phyloP scores from a whole-genome alignment of 2,329 filamentous ascomycete genomes.

The Biscogniauxia mediterranea region DNA sequence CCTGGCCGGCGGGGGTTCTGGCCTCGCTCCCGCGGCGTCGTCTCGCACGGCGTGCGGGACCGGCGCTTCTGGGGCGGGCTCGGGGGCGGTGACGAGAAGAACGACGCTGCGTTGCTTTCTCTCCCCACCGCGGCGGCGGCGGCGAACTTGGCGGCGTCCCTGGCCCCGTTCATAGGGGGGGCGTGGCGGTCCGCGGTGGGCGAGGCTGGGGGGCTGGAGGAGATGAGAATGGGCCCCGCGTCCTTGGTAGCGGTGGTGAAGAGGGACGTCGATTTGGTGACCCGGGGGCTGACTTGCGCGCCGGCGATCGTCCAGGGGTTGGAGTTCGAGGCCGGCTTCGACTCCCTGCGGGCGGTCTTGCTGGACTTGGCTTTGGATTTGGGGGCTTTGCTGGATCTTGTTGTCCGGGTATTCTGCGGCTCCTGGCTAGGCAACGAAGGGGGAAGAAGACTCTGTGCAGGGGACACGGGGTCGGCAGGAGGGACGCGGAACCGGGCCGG shows the following conservation, averaged over 20 bases:
- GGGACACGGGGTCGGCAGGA: conserved; percentile 1
- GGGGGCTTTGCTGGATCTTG: conserved; percentile 32
- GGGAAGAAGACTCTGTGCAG: conserved; percentile 11
- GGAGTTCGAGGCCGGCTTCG: conserved; percentile 24
- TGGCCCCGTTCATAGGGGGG: conserved; percentile 16
- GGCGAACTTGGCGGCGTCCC: background rate
- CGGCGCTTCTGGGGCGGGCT: conserved; percentile 14
- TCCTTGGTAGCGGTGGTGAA: conserved; percentile 19
- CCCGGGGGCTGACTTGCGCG: conserved; percentile 45
- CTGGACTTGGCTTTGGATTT: conserved; percentile 24
- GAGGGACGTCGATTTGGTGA: conserved; percentile 17
- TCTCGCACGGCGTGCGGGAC: conserved; percentile 16
- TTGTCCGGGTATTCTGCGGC: conserved; percentile 14
- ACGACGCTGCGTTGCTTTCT: background rate
- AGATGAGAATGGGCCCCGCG: conserved; percentile 42
- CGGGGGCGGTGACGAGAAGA: conserved; percentile 7
- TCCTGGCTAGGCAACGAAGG: conserved; percentile 9
- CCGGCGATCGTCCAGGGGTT: conserved; percentile 41
- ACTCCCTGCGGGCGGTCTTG: conserved; percentile 20
- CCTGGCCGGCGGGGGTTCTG: too few relatives aligned
- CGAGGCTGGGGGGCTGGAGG: conserved; percentile 43
- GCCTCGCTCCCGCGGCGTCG: background rate
- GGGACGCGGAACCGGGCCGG: background rate
- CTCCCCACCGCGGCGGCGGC: background rate
- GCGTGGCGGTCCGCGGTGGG: conserved; percentile 18